A percentile compares a stretch with the other conserved stretches of the same genome.
Evolutionary conservation across 2,329 filamentous ascomycete species (phyloP).

Genomic region (Exophiala sp.): DNA sequence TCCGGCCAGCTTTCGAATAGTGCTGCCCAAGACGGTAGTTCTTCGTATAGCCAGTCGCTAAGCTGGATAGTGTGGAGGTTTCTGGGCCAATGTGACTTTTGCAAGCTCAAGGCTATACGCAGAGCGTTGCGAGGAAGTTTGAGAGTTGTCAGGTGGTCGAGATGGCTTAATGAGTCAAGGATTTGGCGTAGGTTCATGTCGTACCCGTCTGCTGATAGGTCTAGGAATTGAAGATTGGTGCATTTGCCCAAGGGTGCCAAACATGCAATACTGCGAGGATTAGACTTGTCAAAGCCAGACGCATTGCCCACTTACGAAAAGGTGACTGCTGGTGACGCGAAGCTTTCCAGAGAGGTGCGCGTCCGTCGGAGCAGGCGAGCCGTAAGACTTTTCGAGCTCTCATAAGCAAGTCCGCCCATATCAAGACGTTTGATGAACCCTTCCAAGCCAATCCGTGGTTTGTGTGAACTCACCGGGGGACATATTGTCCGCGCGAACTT

Average conservation of each 20-base stretch:
- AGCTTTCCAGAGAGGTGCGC: slow-evolving; percentile 51
- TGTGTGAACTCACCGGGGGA: slow-evolving; percentile 48
- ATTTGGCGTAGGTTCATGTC: slow-evolving; percentile 48
- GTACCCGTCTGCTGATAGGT: slow-evolving; percentile 53
- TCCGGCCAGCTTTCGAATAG: slow-evolving; percentile 13
- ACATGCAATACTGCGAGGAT: slow-evolving; percentile 43
- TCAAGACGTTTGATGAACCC: slow-evolving; percentile 50
- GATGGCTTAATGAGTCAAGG: slow-evolving; percentile 48
- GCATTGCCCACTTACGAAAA: slow-evolving; percentile 47
- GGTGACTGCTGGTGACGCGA: slow-evolving; percentile 56
- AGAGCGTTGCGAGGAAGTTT: slow-evolving; percentile 37
- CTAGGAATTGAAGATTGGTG: slow-evolving; percentile 45
- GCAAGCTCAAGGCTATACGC: background rate
- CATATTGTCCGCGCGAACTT: slow-evolving; percentile 55
- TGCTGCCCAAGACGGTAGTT: slow-evolving; percentile 5
- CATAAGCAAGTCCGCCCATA: slow-evolving; percentile 55
- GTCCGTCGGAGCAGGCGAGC: slow-evolving; percentile 55
- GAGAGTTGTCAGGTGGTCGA: slow-evolving; percentile 45
- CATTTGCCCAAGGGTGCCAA: slow-evolving; percentile 58
- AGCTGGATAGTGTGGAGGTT: slow-evolving; percentile 14
- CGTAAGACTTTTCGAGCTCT: slow-evolving; percentile 56
- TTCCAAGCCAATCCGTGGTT: slow-evolving; percentile 35
- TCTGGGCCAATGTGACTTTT: slow-evolving; percentile 15
- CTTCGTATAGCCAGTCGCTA: slow-evolving; percentile 5
- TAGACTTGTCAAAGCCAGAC: background rate